Conservation (phyloP, 164 flowering plant species). For the Dillenia turbinata region DNA sequence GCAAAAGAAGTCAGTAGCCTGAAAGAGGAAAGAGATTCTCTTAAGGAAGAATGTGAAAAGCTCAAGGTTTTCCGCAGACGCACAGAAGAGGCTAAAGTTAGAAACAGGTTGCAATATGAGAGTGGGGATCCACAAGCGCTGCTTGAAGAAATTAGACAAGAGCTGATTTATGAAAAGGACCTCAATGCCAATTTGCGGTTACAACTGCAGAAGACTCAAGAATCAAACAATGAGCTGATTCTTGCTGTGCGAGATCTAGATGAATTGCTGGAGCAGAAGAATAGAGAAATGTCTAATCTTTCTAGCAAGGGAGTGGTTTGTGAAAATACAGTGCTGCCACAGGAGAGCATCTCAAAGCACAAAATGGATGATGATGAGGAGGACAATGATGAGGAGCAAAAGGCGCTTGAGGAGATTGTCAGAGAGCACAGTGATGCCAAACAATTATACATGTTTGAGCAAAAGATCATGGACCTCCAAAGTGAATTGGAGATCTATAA, state of each 20-base stretch:
- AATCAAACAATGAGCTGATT: constrained; percentile 77
- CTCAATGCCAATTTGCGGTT: constrained; percentile 65
- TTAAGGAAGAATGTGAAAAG: constrained; percentile 61
- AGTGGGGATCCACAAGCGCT: constrained; percentile 45
- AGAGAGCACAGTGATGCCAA: constrained; percentile 46
- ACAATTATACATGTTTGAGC: constrained; percentile 47
- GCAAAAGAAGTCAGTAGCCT: constrained; percentile 52
- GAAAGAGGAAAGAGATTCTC: constrained; percentile 72
- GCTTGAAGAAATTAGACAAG: constrained; percentile 71
- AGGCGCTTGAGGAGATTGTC: constrained; percentile 58
- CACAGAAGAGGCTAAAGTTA: constrained; percentile 26
- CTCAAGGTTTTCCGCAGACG: constrained; percentile 37
- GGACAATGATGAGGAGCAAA: constrained; percentile 48
- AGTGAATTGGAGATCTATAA: constrained; percentile 59
- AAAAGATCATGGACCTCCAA: constrained; percentile 47
- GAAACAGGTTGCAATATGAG: constrained; percentile 35
- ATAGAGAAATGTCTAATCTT: constrained; percentile 31
- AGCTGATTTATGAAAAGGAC: constrained; percentile 70
- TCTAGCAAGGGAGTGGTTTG: constrained; percentile 17
- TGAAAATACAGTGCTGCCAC: constrained; percentile 18
- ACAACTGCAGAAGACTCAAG: constrained; percentile 87
- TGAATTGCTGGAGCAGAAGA: constrained; percentile 62
- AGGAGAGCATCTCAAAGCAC: constrained; percentile 12
- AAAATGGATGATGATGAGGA: constrained; percentile 50
- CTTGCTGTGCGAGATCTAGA: constrained; percentile 87